These are phyloP conservation scores for Colletotrichum eremochloae DNA, from an alignment of 2,329 filamentous ascomycete species.

Conservation along the genomic window DNA sequence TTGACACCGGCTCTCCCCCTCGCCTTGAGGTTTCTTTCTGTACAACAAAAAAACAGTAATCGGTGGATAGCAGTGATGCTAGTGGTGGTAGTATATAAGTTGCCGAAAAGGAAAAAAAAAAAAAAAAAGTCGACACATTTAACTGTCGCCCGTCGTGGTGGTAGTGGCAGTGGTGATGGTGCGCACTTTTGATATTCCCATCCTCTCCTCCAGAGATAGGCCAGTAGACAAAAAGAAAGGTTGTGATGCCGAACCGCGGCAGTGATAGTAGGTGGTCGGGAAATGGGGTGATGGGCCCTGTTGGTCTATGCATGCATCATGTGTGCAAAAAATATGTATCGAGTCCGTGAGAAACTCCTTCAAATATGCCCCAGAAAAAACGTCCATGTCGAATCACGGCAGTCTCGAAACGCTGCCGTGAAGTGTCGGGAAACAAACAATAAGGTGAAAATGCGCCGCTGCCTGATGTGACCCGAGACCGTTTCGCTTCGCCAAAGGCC, in stretches of 20 bases:
- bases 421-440: constrained; percentile 21
- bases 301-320: constrained; percentile 22
- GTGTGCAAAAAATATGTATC: constrained; percentile 12
- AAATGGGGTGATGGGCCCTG: constrained; percentile 7
- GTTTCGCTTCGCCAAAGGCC: constrained; percentile 6
- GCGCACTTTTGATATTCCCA: background rate
- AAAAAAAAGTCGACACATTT: background rate
- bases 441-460: constrained; percentile 11
- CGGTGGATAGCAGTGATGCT: constrained; percentile 3
- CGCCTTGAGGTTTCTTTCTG: constrained; percentile 24
- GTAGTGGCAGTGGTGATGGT: background rate
- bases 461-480: constrained; percentile 18
- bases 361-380: constrained; percentile 21
- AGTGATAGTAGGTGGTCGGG: constrained; percentile 15
- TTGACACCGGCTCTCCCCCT: background rate
- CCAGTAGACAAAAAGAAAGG: constrained; percentile 13
- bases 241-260: constrained; percentile 22
- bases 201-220: background rate
- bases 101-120: background rate
- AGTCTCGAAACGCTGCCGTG: constrained; percentile 11
- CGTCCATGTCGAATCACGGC: constrained; percentile 30
- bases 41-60: constrained; percentile 33
- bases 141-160: background rate
- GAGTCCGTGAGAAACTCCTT: constrained; percentile 20
- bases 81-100: constrained; percentile 17